phyloP scores from a whole-genome alignment of 1,284 basidiomycete species.

The Trichosporon asahii region DNA sequence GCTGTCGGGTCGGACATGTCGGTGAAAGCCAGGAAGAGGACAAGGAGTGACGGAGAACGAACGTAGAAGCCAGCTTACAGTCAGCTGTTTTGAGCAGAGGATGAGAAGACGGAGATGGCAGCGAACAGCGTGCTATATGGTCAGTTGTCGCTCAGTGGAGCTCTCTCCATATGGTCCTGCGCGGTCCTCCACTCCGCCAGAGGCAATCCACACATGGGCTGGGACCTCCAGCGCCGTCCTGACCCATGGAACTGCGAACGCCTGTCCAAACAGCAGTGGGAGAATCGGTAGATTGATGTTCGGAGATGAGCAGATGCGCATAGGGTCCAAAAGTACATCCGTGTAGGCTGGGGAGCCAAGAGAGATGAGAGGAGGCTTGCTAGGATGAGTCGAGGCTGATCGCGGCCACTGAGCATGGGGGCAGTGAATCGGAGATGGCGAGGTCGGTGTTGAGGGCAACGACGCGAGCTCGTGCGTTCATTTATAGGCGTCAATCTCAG shows the following conservation, averaged over 20 bases:
- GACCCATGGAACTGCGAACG: neutral
- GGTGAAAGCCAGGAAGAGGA: neutral
- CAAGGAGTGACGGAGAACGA: neutral
- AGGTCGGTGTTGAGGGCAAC: neutral
- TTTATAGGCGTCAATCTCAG: conserved; percentile 3
- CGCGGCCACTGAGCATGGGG: neutral
- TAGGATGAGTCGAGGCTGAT: neutral
- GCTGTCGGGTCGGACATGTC: conserved; percentile 3
- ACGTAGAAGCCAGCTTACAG: conserved; percentile 7
- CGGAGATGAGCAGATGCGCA: neutral
- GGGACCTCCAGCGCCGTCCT: neutral
- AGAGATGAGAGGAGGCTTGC: neutral
- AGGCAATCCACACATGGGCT: conserved; percentile 7
- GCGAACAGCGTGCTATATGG: neutral
- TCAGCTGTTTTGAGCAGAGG: neutral
- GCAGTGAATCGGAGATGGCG: neutral
- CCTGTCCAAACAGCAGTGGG: neutral
- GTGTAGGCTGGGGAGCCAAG: neutral
- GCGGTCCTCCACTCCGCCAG: neutral
- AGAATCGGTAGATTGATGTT: neutral
- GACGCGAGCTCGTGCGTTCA: neutral
- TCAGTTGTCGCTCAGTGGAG: neutral
- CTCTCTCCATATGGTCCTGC: conserved; percentile 1
- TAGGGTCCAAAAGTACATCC: neutral
- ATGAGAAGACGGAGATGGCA: neutral